Conservation (phyloP, 306 rosid species). For the Castanospermum australe region DNA sequence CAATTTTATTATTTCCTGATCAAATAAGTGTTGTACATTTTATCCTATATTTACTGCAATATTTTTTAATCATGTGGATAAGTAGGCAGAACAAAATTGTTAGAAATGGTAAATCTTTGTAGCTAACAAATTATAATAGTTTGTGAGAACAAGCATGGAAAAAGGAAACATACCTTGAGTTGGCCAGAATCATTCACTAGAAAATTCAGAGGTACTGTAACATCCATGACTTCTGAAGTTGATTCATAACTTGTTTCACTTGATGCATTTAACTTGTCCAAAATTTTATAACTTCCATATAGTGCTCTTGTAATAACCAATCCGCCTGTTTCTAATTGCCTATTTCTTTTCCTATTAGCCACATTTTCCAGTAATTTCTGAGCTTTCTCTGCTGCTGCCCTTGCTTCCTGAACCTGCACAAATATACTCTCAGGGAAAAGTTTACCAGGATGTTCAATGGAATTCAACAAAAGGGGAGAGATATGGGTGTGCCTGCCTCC, state of each 20-base stretch:
- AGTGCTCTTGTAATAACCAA: conserved; percentile 72
- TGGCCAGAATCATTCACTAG: conserved; percentile 82
- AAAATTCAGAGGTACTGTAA: conserved; percentile 83
- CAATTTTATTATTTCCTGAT: neutral
- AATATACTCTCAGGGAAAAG: neutral
- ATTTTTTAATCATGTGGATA: neutral
- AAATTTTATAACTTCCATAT: conserved; percentile 58
- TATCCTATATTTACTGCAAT: conserved; percentile 1
- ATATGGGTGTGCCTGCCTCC: neutral
- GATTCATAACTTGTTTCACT: conserved; percentile 49
- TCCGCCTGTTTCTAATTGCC: conserved; percentile 75
- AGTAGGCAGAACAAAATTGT: conserved; percentile 4
- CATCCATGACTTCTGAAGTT: conserved; percentile 67
- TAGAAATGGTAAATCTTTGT: neutral
- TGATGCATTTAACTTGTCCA: conserved; percentile 51
- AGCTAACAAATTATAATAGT: neutral
- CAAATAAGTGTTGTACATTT: conserved; percentile 3
- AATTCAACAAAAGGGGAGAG: neutral
- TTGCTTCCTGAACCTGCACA: conserved; percentile 77
- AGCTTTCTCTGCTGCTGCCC: conserved; percentile 85
- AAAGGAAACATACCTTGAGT: conserved; percentile 63
- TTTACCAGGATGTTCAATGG: conserved; percentile 8
- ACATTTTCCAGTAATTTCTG: conserved; percentile 80
- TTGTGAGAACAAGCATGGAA: neutral
- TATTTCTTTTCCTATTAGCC: conserved; percentile 80